Evolutionary conservation across 257 asterid genomes (phyloP).

Genomic region (Ballota nigra): DNA sequence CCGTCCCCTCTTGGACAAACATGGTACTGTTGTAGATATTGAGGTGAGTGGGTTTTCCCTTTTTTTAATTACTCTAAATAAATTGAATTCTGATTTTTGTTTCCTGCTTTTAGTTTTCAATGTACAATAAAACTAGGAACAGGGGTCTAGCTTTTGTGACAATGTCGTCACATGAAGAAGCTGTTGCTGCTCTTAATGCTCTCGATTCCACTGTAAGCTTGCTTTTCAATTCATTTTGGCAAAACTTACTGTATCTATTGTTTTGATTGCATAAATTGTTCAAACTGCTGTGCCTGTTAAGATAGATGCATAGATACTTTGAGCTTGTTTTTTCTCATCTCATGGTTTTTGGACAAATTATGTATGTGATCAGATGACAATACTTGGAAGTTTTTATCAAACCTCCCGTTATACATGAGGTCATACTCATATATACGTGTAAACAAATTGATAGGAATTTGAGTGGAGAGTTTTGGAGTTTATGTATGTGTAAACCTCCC

Average conservation of each 20-base stretch:
- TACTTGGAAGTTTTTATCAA: neutral
- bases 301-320: neutral
- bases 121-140: slow-evolving; percentile 78
- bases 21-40: slow-evolving; percentile 67
- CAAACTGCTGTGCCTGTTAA: neutral
- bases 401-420: no score
- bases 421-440: no score
- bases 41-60: slow-evolving; percentile 47
- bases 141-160: slow-evolving; percentile 89
- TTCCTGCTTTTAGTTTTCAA: slow-evolving; percentile 51
- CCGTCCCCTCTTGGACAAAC: slow-evolving; percentile 66
- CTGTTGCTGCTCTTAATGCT: slow-evolving; percentile 54
- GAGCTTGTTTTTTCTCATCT: neutral
- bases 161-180: slow-evolving; percentile 87
- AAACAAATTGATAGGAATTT: neutral
- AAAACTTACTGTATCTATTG: neutral
- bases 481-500: neutral
- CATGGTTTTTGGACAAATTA: neutral
- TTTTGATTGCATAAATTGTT: neutral
- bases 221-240: neutral
- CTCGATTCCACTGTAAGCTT: slow-evolving; percentile 65
- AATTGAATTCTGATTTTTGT: neutral
- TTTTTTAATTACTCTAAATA: neutral
- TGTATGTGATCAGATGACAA: neutral
- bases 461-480: no score